Conservation (phyloP, 163 green algal genomes). For the Chlamydomonas reinhardtii region DNA sequence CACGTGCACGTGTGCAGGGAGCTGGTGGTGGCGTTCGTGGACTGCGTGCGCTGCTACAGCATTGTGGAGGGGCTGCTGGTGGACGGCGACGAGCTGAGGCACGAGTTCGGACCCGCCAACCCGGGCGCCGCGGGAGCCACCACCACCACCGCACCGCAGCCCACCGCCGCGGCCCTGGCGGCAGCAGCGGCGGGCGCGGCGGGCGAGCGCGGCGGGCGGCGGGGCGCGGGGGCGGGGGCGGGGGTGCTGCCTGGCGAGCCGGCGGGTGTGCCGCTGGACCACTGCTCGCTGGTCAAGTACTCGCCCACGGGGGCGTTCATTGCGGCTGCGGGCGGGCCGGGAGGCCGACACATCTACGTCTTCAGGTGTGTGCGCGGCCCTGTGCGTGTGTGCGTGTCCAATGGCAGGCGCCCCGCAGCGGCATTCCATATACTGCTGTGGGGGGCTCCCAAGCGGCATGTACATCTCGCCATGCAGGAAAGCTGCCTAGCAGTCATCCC, state of each 20-base stretch:
- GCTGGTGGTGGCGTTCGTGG: constrained; percentile 56
- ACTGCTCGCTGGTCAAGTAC: constrained; percentile 54
- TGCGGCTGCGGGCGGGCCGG: constrained; percentile 40
- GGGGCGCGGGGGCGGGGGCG: background rate
- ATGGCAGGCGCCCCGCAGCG: too few species aligned
- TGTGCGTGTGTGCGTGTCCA: too few species aligned
- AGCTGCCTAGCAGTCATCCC: too few species aligned
- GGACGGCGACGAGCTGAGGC: constrained; percentile 49
- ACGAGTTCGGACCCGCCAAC: constrained; percentile 15
- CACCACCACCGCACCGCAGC: background rate
- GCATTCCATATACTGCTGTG: too few species aligned
- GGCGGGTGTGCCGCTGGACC: constrained; percentile 10
- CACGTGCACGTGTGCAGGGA: background rate
- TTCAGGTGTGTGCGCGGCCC: constrained; percentile 11
- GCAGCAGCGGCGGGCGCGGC: background rate
- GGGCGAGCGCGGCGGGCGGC: background rate
- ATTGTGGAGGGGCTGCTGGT: constrained; percentile 63
- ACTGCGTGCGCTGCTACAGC: constrained; percentile 53
- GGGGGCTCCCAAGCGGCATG: too few species aligned
- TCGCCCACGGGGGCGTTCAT: constrained; percentile 59
- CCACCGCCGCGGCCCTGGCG: background rate
- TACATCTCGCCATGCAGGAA: too few species aligned
- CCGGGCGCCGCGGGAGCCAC: background rate
- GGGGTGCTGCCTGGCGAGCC: background rate
- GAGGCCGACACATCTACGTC: constrained; percentile 52